Evolutionary conservation across 2,329 filamentous ascomycete species (phyloP), one percentile per base, ranked within the genome.

Genomic region (Cladophialophora carrionii): DNA sequence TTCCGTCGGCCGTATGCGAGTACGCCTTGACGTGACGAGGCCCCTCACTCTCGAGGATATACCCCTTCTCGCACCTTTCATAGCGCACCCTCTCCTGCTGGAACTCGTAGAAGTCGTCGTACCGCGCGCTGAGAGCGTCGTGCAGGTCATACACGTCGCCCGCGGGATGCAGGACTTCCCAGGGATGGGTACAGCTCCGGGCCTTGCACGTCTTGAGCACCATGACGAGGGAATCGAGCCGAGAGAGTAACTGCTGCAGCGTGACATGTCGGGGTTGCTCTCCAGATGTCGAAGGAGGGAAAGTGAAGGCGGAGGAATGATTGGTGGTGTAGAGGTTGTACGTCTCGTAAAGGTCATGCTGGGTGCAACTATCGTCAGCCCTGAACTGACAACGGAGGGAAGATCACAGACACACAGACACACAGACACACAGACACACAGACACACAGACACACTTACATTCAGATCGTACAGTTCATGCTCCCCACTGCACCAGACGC

Each of bases 401-500:
- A 20, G 17, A 26, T 22, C 9, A 46, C 4, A 8, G 20, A 60
- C 71, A 58, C 64, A 77, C 75, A 20, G 26, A 6, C 26, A 29
- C 26, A 66, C 73, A n/a, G n/a, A n/a, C 37, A 7, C 3, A 7
- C 3, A 78, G 68, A 61, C n/a, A n/a, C 9, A 46, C 4, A 8
- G 20, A 60, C 71, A 58, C 64, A 77, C 75, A 20, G 26, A 6
- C 26, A 29, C 26, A 66, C 73, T 43, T 43, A n/a, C 37, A 7
- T 3, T 20, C 3, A 78, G 68, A 61, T 79, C 76, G 43, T 79
- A 79, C 0, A 79, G 68, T 46, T 79, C 76, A 55, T 79, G 77
- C 63, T 79, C 77, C 20, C 75, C 75, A 49, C 67, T 77, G 65
- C 78, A 79, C 76, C 77, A 79, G 3, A 79, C 76, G 0, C 76